These are phyloP conservation scores for Asparagopsis taxiformis DNA, from an alignment of 31 red algal genomes.

Conservation along the genomic window DNA sequence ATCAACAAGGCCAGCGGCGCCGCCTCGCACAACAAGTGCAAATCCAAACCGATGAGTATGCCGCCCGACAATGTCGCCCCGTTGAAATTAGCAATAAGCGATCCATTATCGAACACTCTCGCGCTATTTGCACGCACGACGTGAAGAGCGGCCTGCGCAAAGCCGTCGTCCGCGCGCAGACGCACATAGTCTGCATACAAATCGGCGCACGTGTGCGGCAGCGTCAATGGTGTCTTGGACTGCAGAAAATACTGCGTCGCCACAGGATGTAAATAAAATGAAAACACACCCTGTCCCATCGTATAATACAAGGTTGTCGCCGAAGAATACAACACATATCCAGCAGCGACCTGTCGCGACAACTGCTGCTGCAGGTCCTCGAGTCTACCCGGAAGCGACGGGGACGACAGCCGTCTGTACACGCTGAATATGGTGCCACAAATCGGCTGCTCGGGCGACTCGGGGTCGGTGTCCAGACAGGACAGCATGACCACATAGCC, in stretches of 20 bases:
- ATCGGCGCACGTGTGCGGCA: conserved; percentile 20
- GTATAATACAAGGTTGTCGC: conserved; percentile 77
- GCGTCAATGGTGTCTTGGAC: conserved; percentile 14
- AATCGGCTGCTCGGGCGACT: conserved; percentile 15
- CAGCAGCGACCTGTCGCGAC: conserved; percentile 70
- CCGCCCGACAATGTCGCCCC: conserved; percentile 35
- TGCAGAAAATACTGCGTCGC: conserved; percentile 82
- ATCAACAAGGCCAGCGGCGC: conserved; percentile 69
- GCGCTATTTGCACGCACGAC: neutral
- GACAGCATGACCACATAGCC: conserved; percentile 70
- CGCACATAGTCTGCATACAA: conserved; percentile 15
- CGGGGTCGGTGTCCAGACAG: conserved; percentile 63
- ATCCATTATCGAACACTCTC: conserved; percentile 35
- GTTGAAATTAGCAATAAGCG: conserved; percentile 59
- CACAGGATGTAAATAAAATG: conserved; percentile 82
- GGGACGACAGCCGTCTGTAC: conserved; percentile 51
- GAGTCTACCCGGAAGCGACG: conserved; percentile 48
- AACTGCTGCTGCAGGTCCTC: conserved; percentile 65
- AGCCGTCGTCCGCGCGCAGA: neutral
- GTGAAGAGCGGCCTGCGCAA: neutral
- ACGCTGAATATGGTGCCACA: conserved; percentile 80
- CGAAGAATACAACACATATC: conserved; percentile 66
- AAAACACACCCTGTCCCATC: conserved; percentile 59
- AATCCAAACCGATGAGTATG: conserved; percentile 47
- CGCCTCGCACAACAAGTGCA: conserved; percentile 75